Evolutionary conservation across 192 early-diverging fungal genomes (phyloP).

Genomic region (Coemansia sp.): DNA sequence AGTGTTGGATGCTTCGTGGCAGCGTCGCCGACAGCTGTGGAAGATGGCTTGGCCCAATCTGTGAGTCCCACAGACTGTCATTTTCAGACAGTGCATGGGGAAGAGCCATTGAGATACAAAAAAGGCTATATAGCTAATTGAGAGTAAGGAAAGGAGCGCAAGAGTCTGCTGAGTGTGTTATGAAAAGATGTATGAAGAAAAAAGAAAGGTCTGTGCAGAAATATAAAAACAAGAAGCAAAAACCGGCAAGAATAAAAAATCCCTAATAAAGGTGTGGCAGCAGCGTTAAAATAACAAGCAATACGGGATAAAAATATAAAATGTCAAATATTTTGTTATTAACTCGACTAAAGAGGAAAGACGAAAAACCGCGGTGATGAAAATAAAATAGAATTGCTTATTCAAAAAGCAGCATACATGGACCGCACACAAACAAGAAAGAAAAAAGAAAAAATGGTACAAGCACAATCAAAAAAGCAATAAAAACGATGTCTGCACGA

Average conservation of each 20-base stretch:
- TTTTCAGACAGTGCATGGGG: constrained; percentile 18
- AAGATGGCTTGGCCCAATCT: constrained; percentile 2
- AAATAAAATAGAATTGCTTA: neutral
- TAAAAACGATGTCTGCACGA: neutral
- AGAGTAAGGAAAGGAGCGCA: no score
- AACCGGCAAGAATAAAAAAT: neutral
- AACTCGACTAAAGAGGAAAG: neutral
- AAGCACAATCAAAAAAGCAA: neutral
- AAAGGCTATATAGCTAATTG: neutral
- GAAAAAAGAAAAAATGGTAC: neutral
- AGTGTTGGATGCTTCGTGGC: constrained; percentile 27
- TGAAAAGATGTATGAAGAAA: neutral
- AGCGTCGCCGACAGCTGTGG: constrained; percentile 19
- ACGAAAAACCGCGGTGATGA: neutral
- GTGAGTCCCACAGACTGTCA: constrained; percentile 3
- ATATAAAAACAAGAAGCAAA: neutral
- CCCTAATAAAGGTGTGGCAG: neutral
- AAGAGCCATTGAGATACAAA: constrained; percentile 4
- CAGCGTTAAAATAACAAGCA: neutral
- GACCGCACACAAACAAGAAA: neutral
- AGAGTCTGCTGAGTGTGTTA: no score
- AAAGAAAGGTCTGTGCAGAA: constrained; percentile 1
- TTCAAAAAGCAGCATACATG: no score
- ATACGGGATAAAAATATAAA: neutral
- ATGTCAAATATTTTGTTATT: neutral